Conservation (phyloP, 1,284 basidiomycete genomes). For the Sparassis latifolia region DNA sequence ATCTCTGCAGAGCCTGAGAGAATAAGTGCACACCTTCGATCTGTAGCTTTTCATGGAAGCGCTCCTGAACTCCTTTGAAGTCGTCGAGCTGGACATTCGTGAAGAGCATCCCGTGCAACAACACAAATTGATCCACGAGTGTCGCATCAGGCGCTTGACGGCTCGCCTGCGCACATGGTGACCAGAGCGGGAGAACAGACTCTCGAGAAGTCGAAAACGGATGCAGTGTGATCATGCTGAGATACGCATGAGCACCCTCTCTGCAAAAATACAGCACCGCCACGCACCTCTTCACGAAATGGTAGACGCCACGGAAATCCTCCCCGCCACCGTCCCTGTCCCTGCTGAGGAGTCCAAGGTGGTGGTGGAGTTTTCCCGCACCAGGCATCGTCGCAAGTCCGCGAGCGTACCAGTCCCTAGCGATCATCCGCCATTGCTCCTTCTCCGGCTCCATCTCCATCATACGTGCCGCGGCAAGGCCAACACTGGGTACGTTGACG, state of each 20-base stretch:
- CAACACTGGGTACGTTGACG: conserved; percentile 61
- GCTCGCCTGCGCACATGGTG: conserved; percentile 63
- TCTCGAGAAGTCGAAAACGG: conserved; percentile 85
- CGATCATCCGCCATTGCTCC: conserved; percentile 87
- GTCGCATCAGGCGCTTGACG: conserved; percentile 73
- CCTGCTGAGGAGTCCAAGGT: conserved; percentile 83
- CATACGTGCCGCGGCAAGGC: conserved; percentile 77
- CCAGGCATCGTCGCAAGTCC: conserved; percentile 88
- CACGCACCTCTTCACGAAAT: conserved; percentile 88
- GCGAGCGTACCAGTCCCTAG: conserved; percentile 88
- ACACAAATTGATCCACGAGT: conserved; percentile 80
- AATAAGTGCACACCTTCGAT: conserved; percentile 46
- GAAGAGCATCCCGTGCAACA: conserved; percentile 93
- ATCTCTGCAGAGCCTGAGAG: background rate
- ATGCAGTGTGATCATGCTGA: conserved; percentile 83
- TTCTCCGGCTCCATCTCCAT: conserved; percentile 89
- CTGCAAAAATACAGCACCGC: background rate
- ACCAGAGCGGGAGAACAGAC: conserved; percentile 83
- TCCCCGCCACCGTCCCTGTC: conserved; percentile 84
- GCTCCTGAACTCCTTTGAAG: conserved; percentile 74
- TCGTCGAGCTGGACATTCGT: conserved; percentile 92
- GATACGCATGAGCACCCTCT: conserved; percentile 8
- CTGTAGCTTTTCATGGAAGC: conserved; percentile 81
- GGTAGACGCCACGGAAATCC: conserved; percentile 85
- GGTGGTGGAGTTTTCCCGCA: conserved; percentile 89